Evolutionary conservation across 345 rosid species (phyloP), one percentile per base, ranked within the genome.

Genomic region (Litchi chinensis): DNA sequence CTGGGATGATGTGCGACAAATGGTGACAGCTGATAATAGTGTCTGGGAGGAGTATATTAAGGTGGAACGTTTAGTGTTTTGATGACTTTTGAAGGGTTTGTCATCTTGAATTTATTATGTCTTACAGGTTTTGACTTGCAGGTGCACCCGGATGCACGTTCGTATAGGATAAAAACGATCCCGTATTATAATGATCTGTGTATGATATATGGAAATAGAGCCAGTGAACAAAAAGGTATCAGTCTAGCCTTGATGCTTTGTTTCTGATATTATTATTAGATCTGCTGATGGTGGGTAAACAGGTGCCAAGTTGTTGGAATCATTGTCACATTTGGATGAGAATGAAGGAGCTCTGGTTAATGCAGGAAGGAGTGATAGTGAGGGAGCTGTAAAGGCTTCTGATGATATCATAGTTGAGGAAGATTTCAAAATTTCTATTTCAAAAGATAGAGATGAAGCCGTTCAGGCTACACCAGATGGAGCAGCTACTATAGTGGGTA

Each of bases 1-100:
- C 74, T 95, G 96, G 95, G 97, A 95, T 70, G 87, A 86, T 6
- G 83, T 76, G 48, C 84, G 88, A n/a, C 91, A 87, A 19, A 93
- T 89, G 96, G 91, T 95, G 56, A 62, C 82, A 0, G 95, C 98
- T 67, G 92, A 86, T 71, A 86, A 83, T 72, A 73, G 71, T 65
- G 84, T 85, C 75, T 93, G 98, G 97, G 97, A 93, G 57, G 88
- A 86, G 78, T 87, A 88, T 77, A 85, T 91, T 59, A 90, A 93
- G 97, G 98, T 94, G 80, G 66, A 59, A 67, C 83, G n/a, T n/a
- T 66, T 54, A 52, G 21, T 69, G 62, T 22, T 40, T 28, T 41
- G n/a, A 40, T 28, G 16, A 4, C 37, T 32, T 37, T 65, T 7
- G 39, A 70, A 26, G 59, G 19, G 37, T 70, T 75, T 24, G 4